These are phyloP conservation scores for Orbilia oligospora DNA, from an alignment of 2,329 filamentous ascomycete genomes.

Conservation along the genomic window DNA sequence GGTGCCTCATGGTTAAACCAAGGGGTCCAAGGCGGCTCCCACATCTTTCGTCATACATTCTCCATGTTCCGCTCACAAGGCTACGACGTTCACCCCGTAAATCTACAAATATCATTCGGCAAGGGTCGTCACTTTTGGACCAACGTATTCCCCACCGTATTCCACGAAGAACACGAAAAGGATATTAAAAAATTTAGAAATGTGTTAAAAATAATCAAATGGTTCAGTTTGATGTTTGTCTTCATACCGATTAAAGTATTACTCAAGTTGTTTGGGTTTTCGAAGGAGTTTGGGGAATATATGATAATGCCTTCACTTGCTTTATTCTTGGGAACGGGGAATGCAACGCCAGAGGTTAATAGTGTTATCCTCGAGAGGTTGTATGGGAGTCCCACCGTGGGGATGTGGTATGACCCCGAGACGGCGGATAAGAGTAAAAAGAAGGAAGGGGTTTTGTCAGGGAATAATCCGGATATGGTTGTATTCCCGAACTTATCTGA, in stretches of 20 bases:
- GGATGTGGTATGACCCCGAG: constrained; percentile 72
- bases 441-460: constrained; percentile 62
- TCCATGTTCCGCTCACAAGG: constrained; percentile 75
- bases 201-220: constrained; percentile 74
- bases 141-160: constrained; percentile 75
- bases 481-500: constrained; percentile 75
- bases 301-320: constrained; percentile 81
- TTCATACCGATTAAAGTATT: constrained; percentile 76
- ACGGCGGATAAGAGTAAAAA: constrained; percentile 48
- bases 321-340: constrained; percentile 81
- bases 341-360: constrained; percentile 80
- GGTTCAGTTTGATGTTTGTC: constrained; percentile 74
- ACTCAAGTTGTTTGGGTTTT: constrained; percentile 78
- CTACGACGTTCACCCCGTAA: constrained; percentile 73
- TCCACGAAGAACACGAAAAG: constrained; percentile 72
- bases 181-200: constrained; percentile 73
- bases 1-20: constrained; percentile 77
- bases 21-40: constrained; percentile 76
- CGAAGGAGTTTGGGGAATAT: constrained; percentile 78
- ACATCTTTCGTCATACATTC: constrained; percentile 79
- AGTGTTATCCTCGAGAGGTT: constrained; percentile 76
- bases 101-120: constrained; percentile 76
- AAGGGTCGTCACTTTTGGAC: constrained; percentile 77
- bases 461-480: constrained; percentile 76
- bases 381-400: constrained; percentile 71